Evolutionary conservation across 2,329 filamentous ascomycete genomes (phyloP).

Genomic region (Sarocladium strictum): DNA sequence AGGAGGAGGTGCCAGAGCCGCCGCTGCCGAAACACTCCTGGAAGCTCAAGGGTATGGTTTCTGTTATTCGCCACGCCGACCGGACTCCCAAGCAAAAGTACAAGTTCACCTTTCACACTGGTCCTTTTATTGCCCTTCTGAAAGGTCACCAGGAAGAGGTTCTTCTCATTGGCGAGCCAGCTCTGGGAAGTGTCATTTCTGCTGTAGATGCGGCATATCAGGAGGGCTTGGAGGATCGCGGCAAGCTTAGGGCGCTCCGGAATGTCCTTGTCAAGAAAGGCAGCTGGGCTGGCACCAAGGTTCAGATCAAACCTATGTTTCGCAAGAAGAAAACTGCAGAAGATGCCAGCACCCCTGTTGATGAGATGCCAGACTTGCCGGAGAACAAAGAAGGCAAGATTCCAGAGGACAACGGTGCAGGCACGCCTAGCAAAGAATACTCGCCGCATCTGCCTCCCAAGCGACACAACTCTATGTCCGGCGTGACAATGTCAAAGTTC

Average conservation of each 20-base stretch:
- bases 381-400: slow-evolving; percentile 22
- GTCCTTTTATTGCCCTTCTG: slow-evolving; percentile 89
- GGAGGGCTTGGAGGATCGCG: slow-evolving; percentile 74
- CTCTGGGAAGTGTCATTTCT: slow-evolving; percentile 79
- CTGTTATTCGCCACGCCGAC: slow-evolving; percentile 93
- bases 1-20: slow-evolving; percentile 46
- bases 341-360: slow-evolving; percentile 42
- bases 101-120: slow-evolving; percentile 97
- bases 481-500: slow-evolving; percentile 86
- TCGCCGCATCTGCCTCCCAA: slow-evolving; percentile 35
- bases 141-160: slow-evolving; percentile 97
- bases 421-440: slow-evolving; percentile 18
- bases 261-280: slow-evolving; percentile 91
- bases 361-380: slow-evolving; percentile 27
- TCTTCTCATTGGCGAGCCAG: slow-evolving; percentile 84
- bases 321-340: slow-evolving; percentile 65
- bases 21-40: slow-evolving; percentile 84
- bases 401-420: slow-evolving; percentile 15
- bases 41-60: slow-evolving; percentile 97
- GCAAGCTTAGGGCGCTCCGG: slow-evolving; percentile 78
- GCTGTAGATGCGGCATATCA: slow-evolving; percentile 78
- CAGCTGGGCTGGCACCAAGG: slow-evolving; percentile 90
- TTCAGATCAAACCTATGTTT: slow-evolving; percentile 99
- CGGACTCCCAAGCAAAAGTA: slow-evolving; percentile 98
- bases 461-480: slow-evolving; percentile 79